Evolutionary conservation across 176 grass and related monocot genomes (phyloP).

Genomic region (Oryza glumipatula): DNA sequence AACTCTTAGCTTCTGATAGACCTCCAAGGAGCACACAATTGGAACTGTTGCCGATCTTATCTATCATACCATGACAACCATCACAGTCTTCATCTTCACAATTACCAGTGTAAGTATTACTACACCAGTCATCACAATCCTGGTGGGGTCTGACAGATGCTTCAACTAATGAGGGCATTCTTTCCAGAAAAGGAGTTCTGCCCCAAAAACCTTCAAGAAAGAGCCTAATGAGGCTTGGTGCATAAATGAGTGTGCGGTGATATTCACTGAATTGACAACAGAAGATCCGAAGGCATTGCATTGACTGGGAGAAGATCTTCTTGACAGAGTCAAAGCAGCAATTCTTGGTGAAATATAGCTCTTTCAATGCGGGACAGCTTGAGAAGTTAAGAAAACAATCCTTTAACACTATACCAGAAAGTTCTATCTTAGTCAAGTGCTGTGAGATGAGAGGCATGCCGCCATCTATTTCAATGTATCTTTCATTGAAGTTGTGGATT

Average conservation of each 20-base stretch:
- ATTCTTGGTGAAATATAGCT: not conserved
- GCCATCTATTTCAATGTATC: too few species aligned
- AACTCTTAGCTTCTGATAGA: constrained; percentile 37
- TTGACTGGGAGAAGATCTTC: constrained; percentile 1
- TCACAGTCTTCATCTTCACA: constrained; percentile 4
- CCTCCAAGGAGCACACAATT: not conserved
- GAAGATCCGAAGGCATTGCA: not conserved
- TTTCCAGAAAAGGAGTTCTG: not conserved
- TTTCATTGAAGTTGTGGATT: too few species aligned
- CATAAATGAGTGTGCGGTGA: not conserved
- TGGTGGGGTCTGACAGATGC: constrained; percentile 10
- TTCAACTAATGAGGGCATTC: not conserved
- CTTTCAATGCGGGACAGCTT: not conserved
- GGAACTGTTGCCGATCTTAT: not conserved
- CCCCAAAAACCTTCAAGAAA: not conserved
- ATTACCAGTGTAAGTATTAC: not conserved
- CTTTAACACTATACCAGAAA: too few species aligned
- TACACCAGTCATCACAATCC: constrained; percentile 16
- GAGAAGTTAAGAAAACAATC: too few species aligned
- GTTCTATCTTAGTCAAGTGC: too few species aligned
- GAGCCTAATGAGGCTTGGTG: not conserved
- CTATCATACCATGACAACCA: not conserved
- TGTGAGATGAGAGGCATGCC: too few species aligned
- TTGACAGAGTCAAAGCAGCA: not conserved
- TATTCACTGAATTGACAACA: not conserved